A percentile compares a stretch with the other conserved stretches of the same genome.
Evolutionary conservation across 176 grass and related monocot species (phyloP).

Genomic region (Aechmea fasciata): DNA sequence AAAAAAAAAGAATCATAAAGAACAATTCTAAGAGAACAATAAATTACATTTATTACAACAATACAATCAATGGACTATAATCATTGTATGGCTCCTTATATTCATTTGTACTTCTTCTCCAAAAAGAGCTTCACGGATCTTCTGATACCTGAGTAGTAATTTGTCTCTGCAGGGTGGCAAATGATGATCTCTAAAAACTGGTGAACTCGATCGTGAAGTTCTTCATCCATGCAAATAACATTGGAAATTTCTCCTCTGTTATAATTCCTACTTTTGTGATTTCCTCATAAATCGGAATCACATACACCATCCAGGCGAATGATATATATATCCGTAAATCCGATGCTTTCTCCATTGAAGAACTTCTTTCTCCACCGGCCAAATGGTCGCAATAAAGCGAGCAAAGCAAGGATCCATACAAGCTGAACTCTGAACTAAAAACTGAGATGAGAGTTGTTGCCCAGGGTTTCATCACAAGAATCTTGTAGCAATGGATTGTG

Average conservation of each 20-base stretch:
- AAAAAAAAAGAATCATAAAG: too few relatives aligned
- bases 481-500: conserved; percentile 35
- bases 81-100: background rate
- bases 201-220: conserved; percentile 19
- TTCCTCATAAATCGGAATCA: conserved; percentile 24
- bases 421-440: too few relatives aligned
- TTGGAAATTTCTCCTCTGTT: conserved; percentile 2
- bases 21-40: too few relatives aligned
- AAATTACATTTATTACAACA: too few relatives aligned
- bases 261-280: conserved; percentile 20
- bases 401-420: too few relatives aligned
- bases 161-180: conserved; percentile 24
- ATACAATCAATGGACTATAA: background rate
- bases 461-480: too few relatives aligned
- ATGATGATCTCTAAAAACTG: conserved; percentile 13
- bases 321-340: conserved; percentile 20
- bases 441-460: too few relatives aligned
- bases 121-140: conserved; percentile 6
- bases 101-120: conserved; percentile 5
- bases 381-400: too few relatives aligned
- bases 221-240: conserved; percentile 22
- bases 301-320: background rate
- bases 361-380: conserved; percentile 2
- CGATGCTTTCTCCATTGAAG: conserved; percentile 20
- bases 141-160: conserved; percentile 12